Base-by-base conservation (phyloP, 2,329 filamentous ascomycete genomes). In the Fusarium burgessii region DNA sequence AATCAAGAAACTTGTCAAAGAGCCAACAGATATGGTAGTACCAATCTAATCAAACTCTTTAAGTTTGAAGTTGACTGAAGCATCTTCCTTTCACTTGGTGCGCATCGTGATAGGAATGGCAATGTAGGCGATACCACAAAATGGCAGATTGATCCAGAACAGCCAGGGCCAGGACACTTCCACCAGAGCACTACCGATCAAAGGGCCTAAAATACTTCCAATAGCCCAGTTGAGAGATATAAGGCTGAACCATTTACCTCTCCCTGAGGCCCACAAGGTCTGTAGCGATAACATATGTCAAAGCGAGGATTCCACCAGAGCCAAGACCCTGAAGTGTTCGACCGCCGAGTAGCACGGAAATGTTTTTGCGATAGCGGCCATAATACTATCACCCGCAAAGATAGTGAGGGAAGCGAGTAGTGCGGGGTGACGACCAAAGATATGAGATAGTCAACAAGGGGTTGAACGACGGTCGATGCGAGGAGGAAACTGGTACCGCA, bases 61-160 rank as follows among this genome's bases (percentile, higher is more conserved):
- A 32, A 75, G 35, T 38, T 72, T 75, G 8, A 40, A 55, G 12
- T 63, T 59, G 4, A 63, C 57, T 2, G 68, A 50, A 12, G 49
- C 40, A 33, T 59, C 59, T 9, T 58, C 61, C 43, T 69, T 74
- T 54, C 70, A 58, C 13, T 68, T 59, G 14, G 75, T 72, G 13
- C 50, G 41, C 47, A 75, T 68, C 17, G 72, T 75, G 11, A 75
- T 27, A 3, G 71, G 72, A 7, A 75, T 71, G 2, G 62, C 63
- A 13, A 75, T 36, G 18, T 68, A 75, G 5, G 66, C 71, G 8
- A 75, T 33, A 11, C 36, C 73, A n/a, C 73, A 74, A 73, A 90
- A 85, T 4, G 89, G 88, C 3, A 90, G 78, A 70, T 91, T 91
- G 71, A 90, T 83, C 84, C 84, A 92, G 75, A 91, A 90, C 51